Base-by-base conservation (phyloP, 495 filamentous ascomycete species). In the Aspergillus saccharolyticus region DNA sequence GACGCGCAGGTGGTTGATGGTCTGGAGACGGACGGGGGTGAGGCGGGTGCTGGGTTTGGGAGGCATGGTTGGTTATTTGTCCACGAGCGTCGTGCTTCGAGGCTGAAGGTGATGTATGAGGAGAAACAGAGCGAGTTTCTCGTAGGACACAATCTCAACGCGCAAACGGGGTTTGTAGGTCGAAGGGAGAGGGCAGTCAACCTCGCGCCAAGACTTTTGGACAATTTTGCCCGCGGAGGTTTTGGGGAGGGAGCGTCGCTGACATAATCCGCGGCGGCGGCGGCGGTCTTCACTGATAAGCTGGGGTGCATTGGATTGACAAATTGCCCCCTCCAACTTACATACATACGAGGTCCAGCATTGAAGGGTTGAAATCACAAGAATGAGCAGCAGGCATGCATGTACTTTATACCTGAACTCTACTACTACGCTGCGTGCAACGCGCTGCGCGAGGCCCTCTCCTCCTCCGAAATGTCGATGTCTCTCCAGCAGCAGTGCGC, bases 1-100 rank as follows among this genome's bases (percentile, higher is more conserved):
- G 51, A 98, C 86, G 62, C 90, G 89, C 46, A 98, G 84, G 61
- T 85, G 83, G 56, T 83, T 83, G 53, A 98, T 83, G 19, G 94
- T 93, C 63, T 95, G 91, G 28, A 98, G 83, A 54, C 89, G 90
- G 58, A 92, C 88, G 18, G 87, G 84, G 62, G 76, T 76, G 58
- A 81, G 71, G 51, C 73, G 72, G 60, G 78, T 80, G 28, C 67
- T 63, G 56, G 67, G 68, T 63, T 82, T 83, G 46, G 77, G 68
- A 54, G 81, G 77, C 81, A 83, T 84, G 7, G 68, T 74, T 24
- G 25, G 67, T 78, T 16, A 73, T 73, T 24, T 56, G 79, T n/a
- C n/a, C 28, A 77, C 72, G 47, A 73, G 60, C n/a, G n/a, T n/a
- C n/a, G n/a, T n/a, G n/a, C n/a, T n/a, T n/a, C n/a, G n/a, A n/a